These are phyloP conservation scores for Talaromyces albobiverticillius DNA, from an alignment of 2,329 filamentous ascomycete species.

Conservation along the genomic window DNA sequence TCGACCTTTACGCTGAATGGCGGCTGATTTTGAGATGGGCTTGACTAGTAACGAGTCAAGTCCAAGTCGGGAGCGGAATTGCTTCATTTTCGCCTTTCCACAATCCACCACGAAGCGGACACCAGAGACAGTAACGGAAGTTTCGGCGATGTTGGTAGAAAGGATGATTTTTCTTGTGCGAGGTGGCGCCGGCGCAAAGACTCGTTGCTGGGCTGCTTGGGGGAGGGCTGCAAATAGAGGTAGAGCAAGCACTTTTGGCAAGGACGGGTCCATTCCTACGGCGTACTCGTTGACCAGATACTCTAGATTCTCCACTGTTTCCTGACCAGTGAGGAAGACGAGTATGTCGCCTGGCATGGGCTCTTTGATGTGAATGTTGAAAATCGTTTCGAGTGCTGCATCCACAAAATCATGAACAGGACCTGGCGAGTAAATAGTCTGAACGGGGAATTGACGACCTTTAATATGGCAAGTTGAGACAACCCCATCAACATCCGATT, in stretches of 20 bases:
- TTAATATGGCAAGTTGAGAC: conserved; percentile 67
- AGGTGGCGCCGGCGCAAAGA: conserved; percentile 72
- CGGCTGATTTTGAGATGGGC: conserved; percentile 88
- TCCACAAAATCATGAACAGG: conserved; percentile 81
- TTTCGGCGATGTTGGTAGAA: conserved; percentile 97
- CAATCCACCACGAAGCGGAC: conserved; percentile 89
- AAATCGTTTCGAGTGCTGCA: conserved; percentile 73
- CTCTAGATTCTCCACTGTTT: conserved; percentile 82
- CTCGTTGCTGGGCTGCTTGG: conserved; percentile 78
- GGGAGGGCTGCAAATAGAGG: conserved; percentile 89
- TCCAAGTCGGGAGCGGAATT: conserved; percentile 78
- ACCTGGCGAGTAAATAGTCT: conserved; percentile 68
- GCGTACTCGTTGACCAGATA: conserved; percentile 78
- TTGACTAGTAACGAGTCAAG: conserved; percentile 89
- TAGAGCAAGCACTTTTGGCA: conserved; percentile 67
- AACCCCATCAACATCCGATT: conserved; percentile 27
- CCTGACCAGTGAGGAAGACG: conserved; percentile 88
- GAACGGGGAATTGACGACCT: conserved; percentile 83
- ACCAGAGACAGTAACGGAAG: conserved; percentile 91
- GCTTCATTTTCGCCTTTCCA: conserved; percentile 91
- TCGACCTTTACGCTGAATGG: conserved; percentile 85
- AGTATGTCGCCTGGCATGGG: conserved; percentile 92
- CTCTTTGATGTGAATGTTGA: conserved; percentile 82
- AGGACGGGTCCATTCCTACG: conserved; percentile 65
- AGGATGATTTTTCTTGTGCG: conserved; percentile 85